Base-by-base conservation (phyloP, 495 filamentous ascomycete species). In the Penicillium goetzii region DNA sequence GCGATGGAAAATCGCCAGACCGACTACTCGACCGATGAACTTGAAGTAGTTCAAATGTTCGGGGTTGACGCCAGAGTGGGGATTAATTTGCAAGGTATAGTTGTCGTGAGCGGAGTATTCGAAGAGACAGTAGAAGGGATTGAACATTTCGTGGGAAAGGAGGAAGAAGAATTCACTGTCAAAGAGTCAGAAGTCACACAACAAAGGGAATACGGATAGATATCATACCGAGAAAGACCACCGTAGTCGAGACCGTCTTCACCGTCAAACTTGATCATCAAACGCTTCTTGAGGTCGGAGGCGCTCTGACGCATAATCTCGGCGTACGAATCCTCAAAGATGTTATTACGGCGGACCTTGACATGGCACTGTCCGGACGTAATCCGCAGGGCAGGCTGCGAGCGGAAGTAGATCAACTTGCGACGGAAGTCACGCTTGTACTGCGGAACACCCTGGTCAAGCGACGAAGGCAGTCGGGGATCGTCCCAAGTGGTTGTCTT, bases 401-500 rank as follows among this genome's bases (percentile, higher is more conserved):
- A 99, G 60, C 95, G 88, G 90, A 99, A 99, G 81, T 99, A 99
- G 66, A 99, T 99, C 60, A 99, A 81, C 80, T 99, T 99, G 67
- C 95, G 86, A 69, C 95, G 84, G 84, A 99, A 99, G 75, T 99
- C 95, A 71, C 95, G 91, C 86, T 99, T 99, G 81, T 99, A 99
- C 77, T 99, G 95, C 21, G 95, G 95, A 26, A 99, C 95, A 64
- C 97, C 97, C 82, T 99, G 95, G 72, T 99, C 95, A 62, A 99
- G 81, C 3, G 96, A 98, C 10, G 94, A 97, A 51, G 95, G 95
- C 63, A 99, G 80, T 60, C 95, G 88, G 23, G 95, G 95, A 70
- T 99, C 95, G 70, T 99, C 95, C 95, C 95, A 99, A n/a, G 95
- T 99, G 14, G 95, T 99, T 0, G 95, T 99, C 82, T 99, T 99